phyloP scores from a whole-genome alignment of 495 filamentous ascomycete genomes.

The Lineolata rhizophorae region DNA sequence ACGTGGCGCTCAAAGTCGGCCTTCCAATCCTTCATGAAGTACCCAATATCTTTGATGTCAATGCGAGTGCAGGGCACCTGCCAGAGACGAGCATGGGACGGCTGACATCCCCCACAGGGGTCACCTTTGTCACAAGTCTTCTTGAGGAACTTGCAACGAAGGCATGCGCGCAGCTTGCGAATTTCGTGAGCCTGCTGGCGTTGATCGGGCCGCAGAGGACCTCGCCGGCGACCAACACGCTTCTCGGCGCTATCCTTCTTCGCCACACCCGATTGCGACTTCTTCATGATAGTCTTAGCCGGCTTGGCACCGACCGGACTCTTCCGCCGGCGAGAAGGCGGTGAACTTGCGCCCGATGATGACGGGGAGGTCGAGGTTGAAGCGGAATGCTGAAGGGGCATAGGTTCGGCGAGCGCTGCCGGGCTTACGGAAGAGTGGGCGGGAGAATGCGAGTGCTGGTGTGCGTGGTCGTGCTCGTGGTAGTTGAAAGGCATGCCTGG shows the following conservation, averaged over 20 bases:
- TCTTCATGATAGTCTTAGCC: conserved; percentile 50
- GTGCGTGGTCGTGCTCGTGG: conserved; percentile 18
- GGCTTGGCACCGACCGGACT: conserved; percentile 40
- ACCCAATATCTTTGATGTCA: conserved; percentile 89
- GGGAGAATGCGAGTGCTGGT: conserved; percentile 21
- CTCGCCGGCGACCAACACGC: conserved; percentile 67
- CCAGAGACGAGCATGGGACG: conserved; percentile 80
- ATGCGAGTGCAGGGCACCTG: conserved; percentile 90
- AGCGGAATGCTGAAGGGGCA: conserved; percentile 45
- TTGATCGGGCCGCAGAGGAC: conserved; percentile 78
- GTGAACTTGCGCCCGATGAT: conserved; percentile 24
- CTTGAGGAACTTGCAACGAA: conserved; percentile 95
- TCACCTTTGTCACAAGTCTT: conserved; percentile 95
- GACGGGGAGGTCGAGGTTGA: conserved; percentile 26
- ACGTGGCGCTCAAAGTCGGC: conserved; percentile 83
- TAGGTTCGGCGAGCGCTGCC: conserved; percentile 39
- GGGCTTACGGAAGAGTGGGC: conserved; percentile 31
- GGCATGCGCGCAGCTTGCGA: conserved; percentile 70
- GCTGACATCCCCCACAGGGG: conserved; percentile 79
- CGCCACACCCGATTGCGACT: conserved; percentile 33
- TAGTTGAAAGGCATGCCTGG: conserved; percentile 10
- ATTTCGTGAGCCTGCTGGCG: conserved; percentile 88
- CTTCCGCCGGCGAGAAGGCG: conserved; percentile 49
- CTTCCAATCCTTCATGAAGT: conserved; percentile 97
- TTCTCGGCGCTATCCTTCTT: conserved; percentile 72